These are phyloP conservation scores for Saccharomycopsis oosterbeekiorum DNA, from an alignment of 805 yeast species.

Conservation along the genomic window DNA sequence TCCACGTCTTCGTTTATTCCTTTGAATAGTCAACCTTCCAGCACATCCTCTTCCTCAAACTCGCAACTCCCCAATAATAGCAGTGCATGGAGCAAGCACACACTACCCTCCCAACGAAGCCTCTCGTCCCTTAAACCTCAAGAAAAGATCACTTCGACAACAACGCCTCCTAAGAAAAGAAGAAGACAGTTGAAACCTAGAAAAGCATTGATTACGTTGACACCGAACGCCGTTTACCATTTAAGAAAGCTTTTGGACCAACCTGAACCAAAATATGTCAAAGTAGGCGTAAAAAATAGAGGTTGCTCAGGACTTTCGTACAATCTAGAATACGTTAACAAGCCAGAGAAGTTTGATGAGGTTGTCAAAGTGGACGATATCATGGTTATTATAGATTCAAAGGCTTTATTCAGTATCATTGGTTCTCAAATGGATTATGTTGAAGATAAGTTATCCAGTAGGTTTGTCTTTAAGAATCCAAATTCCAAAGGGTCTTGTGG, in stretches of 20 bases:
- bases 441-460: slow-evolving; percentile 80
- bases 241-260: slow-evolving; percentile 54
- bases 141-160: not conserved
- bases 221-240: slow-evolving; percentile 69
- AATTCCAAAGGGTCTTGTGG: slow-evolving; percentile 98
- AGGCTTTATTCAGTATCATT: slow-evolving; percentile 89
- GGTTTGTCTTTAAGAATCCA: slow-evolving; percentile 91
- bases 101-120: slow-evolving; percentile 2
- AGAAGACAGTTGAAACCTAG: slow-evolving; percentile 74
- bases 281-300: slow-evolving; percentile 90
- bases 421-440: slow-evolving; percentile 99
- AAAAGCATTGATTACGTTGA: slow-evolving; percentile 78
- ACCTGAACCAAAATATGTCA: slow-evolving; percentile 81
- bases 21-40: not conserved
- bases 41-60: not conserved
- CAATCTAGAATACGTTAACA: slow-evolving; percentile 78
- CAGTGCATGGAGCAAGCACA: slow-evolving; percentile 12
- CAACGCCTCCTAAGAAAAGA: slow-evolving; percentile 3
- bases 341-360: slow-evolving; percentile 95
- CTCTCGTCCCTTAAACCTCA: not conserved
- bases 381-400: slow-evolving; percentile 85
- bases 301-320: slow-evolving; percentile 96
- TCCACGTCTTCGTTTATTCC: slow-evolving; percentile 4
- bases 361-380: slow-evolving; percentile 78
- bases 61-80: not conserved